A percentile compares a stretch with the other conserved stretches of the same genome.
These are phyloP conservation scores for Fagus sylvatica DNA, from an alignment of 306 rosid species.

Conservation along the genomic window DNA sequence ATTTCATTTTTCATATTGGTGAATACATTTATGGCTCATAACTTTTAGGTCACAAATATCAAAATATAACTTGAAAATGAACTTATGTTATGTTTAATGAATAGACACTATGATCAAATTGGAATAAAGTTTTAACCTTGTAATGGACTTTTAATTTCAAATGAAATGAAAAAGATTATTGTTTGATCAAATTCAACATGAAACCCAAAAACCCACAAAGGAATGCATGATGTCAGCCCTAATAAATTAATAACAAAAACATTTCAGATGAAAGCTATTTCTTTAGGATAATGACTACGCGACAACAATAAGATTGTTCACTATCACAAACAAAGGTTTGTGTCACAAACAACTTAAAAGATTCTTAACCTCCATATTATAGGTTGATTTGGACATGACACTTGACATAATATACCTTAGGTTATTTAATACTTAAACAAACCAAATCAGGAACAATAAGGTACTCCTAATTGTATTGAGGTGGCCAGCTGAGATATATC, in stretches of 20 bases:
- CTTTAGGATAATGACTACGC: not conserved
- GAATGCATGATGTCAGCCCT: not conserved
- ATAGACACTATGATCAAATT: too few species aligned
- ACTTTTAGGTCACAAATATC: too few species aligned
- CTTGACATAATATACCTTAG: not conserved
- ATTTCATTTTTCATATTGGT: not conserved
- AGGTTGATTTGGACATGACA: conserved; percentile 23
- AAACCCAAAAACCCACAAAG: not conserved
- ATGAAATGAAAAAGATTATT: too few species aligned
- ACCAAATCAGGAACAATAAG: not conserved
- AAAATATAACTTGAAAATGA: too few species aligned
- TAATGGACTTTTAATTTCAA: too few species aligned
- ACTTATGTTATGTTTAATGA: too few species aligned
- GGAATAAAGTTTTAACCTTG: too few species aligned
- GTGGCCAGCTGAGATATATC: conserved; percentile 16
- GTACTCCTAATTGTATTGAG: not conserved
- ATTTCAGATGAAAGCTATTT: not conserved
- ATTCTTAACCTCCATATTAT: conserved; percentile 5
- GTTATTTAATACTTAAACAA: not conserved
- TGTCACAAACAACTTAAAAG: not conserved
- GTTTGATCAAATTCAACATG: too few species aligned
- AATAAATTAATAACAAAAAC: not conserved
- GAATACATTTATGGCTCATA: too few species aligned
- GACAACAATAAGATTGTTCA: conserved; percentile 14
- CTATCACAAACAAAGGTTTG: not conserved